Evolutionary conservation across 352 stramenopile genomes (phyloP).

Genomic region (Blastocystis sp.): DNA sequence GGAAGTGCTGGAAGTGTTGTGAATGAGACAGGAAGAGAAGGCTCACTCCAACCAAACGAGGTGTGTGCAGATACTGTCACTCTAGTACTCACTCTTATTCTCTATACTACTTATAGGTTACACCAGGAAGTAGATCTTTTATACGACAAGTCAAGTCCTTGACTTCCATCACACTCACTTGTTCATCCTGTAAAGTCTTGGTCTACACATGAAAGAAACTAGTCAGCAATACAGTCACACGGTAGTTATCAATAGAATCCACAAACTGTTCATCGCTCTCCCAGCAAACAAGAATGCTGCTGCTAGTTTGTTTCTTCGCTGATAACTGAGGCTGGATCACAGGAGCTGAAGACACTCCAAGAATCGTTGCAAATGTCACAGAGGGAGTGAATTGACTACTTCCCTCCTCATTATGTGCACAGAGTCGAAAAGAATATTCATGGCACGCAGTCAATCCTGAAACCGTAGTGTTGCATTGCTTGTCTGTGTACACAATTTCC

Average conservation of each 20-base stretch:
- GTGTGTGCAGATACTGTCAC: neutral
- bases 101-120: neutral
- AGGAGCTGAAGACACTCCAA: neutral
- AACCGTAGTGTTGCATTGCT: neutral
- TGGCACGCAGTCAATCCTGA: neutral
- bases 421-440: neutral
- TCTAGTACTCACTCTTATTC: neutral
- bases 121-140: neutral
- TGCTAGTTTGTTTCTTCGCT: neutral
- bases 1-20: neutral
- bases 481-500: neutral
- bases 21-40: neutral
- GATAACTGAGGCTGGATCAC: neutral
- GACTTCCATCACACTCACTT: neutral
- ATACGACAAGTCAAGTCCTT: neutral
- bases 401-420: slow-evolving; percentile 17
- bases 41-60: slow-evolving; percentile 2
- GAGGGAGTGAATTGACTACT: neutral
- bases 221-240: neutral
- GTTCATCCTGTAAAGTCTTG: neutral
- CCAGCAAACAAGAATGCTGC: neutral
- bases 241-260: neutral
- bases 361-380: neutral
- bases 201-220: neutral
- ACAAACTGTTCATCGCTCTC: neutral